Base-by-base conservation (phyloP, 495 filamentous ascomycete genomes). In the Penicillium daleae region DNA sequence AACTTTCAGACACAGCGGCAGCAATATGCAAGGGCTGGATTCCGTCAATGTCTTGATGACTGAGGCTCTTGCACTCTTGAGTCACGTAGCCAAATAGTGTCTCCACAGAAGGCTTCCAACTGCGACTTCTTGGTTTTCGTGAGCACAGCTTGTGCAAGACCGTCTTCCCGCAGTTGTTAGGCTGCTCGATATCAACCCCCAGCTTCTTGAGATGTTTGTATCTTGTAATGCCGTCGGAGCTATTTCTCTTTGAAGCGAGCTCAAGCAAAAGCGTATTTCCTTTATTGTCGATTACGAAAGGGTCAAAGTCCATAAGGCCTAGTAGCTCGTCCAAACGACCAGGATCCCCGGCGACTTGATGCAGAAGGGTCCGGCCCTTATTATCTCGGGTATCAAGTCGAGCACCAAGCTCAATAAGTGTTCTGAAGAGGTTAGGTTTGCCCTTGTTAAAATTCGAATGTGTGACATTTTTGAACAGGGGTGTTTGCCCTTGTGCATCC, bases 181-280 rank as follows among this genome's bases (percentile, higher is more conserved):
- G 55, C n/a, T 64, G 57, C 33, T 62, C 51, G 19, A 66, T 62
- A 32, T 61, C 48, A 52, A 67, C 24, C 0, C 65, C 62, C 12
- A 60, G 44, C 33, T 56, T 40, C 32, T 31, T 15, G 15, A 44
- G n/a, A 44, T 21, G 6, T 9, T 9, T n/a, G 40, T 44, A 44
- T 8, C 6, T 9, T 44, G 40, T 21, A 21, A 44, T 3, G 6
- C 4, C 7, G 6, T 9, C 1, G 7, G n/a, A 21, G 9, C 6
- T 19, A 9, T 6, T 21, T 10, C 2, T 44, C 19, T 9, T 44
- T 1, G 49, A 44, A 22, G 46, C 37, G 13, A 57, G 37, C 50
- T 63, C 65, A 51, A 54, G 56, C 17, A 68, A 56, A 33, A 62
- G 68, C 32, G 65, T 65, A 40, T 70, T 68, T 17, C 62, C 65